A percentile compares a stretch with the other conserved stretches of the same genome.
phyloP scores from a whole-genome alignment of 2,329 filamentous ascomycete genomes.

The Stachybotrys chartarum region DNA sequence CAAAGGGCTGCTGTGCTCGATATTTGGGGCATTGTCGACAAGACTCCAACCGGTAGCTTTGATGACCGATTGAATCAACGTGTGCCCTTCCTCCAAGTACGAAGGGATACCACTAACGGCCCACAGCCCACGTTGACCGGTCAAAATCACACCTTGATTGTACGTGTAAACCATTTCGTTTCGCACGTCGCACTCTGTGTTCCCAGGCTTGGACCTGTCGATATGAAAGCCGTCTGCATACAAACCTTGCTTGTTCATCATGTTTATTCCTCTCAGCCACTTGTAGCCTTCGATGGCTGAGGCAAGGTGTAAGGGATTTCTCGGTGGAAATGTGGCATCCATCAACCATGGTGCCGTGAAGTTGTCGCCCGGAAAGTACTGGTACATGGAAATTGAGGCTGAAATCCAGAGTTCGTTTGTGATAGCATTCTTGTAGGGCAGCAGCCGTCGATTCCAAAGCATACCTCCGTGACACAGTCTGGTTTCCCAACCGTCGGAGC shows the following conservation, averaged over 20 bases:
- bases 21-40: constrained; percentile 21
- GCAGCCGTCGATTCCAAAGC: constrained; percentile 75
- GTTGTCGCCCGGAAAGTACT: constrained; percentile 75
- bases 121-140: constrained; percentile 74
- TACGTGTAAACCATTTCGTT: constrained; percentile 93
- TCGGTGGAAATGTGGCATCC: constrained; percentile 13
- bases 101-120: constrained; percentile 62
- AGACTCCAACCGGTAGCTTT: constrained; percentile 70
- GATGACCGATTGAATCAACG: constrained; percentile 68
- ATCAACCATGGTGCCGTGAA: constrained; percentile 61
- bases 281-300: constrained; percentile 72
- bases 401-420: constrained; percentile 88
- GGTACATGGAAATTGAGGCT: constrained; percentile 81
- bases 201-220: constrained; percentile 50
- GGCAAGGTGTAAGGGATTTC: constrained; percentile 59
- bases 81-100: constrained; percentile 74
- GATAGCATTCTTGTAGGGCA: constrained; percentile 92
- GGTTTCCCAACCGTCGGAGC: constrained; percentile 73
- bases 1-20: constrained; percentile 28
- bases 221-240: constrained; percentile 90
- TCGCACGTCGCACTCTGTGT: constrained; percentile 68
- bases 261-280: constrained; percentile 74
- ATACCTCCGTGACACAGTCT: constrained; percentile 79
- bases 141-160: constrained; percentile 87
- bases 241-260: constrained; percentile 69